Evolutionary conservation across 805 yeast species (phyloP).

Genomic region (Scheffersomyces ergatensis): DNA sequence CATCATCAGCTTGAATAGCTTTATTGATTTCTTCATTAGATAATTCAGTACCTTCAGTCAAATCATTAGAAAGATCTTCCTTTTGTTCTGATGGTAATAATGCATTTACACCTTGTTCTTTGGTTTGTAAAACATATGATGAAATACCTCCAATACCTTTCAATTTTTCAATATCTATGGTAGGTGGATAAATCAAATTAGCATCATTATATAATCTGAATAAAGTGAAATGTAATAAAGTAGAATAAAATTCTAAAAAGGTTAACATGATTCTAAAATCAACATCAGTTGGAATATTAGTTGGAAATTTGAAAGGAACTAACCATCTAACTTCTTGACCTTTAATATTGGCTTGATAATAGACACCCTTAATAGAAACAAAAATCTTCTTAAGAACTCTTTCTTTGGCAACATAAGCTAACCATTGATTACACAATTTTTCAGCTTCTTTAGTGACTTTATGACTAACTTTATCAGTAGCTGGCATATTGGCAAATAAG

Average conservation of each 20-base stretch:
- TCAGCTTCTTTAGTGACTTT: constrained; percentile 87
- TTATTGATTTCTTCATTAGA: constrained; percentile 41
- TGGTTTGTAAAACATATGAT: constrained; percentile 70
- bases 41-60: constrained; percentile 34
- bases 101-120: constrained; percentile 31
- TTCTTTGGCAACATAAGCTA: constrained; percentile 87
- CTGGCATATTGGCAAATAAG: constrained; percentile 91
- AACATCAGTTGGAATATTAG: constrained; percentile 88
- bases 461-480: constrained; percentile 77
- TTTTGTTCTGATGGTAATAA: constrained; percentile 33
- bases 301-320: constrained; percentile 96
- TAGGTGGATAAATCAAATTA: constrained; percentile 89
- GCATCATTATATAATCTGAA: constrained; percentile 83
- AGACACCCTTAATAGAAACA: constrained; percentile 95
- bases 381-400: constrained; percentile 81
- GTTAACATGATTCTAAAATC: constrained; percentile 97
- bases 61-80: constrained; percentile 10
- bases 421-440: constrained; percentile 88
- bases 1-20: constrained; percentile 51
- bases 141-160: constrained; percentile 89
- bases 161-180: constrained; percentile 65
- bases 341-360: constrained; percentile 83
- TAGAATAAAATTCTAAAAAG: constrained; percentile 92
- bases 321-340: constrained; percentile 97
- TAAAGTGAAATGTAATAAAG: constrained; percentile 82